A percentile compares a stretch with the other conserved stretches of the same genome.
Conservation (phyloP, 805 yeast genomes). For the Yarrowia porcina region DNA sequence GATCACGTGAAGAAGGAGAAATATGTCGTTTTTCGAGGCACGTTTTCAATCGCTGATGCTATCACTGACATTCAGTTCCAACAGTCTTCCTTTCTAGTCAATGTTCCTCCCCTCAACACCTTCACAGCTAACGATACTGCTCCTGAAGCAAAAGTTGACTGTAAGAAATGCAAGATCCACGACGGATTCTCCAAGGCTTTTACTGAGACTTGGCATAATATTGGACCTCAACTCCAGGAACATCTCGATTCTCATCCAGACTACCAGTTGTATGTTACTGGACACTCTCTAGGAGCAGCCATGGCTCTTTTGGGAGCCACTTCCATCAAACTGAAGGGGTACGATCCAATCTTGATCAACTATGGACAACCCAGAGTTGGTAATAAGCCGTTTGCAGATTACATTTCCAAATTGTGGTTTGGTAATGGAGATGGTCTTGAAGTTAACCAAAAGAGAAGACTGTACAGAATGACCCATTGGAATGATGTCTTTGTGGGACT, state of each 20-base stretch:
- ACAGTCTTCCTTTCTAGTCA: not conserved
- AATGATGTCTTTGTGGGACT: conserved; percentile 5
- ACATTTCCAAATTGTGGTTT: not conserved
- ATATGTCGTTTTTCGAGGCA: conserved; percentile 7
- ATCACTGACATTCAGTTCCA: conserved; percentile 4
- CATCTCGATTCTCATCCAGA: conserved; percentile 39
- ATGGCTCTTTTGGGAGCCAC: conserved; percentile 58
- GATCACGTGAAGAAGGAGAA: conserved; percentile 17
- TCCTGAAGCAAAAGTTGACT: not conserved
- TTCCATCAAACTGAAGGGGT: conserved; percentile 53
- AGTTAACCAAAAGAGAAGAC: not conserved
- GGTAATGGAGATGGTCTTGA: not conserved
- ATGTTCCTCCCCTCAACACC: not conserved
- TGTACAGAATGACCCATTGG: conserved; percentile 13
- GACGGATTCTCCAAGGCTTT: conserved; percentile 7
- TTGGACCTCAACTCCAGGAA: not conserved
- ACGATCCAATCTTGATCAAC: conserved; percentile 52
- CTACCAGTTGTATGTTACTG: conserved; percentile 53
- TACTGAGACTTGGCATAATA: not conserved
- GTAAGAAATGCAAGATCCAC: conserved; percentile 1
- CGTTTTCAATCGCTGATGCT: not conserved
- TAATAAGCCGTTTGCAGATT: conserved; percentile 39
- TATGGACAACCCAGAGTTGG: conserved; percentile 67
- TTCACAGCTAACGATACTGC: not conserved
- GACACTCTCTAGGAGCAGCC: conserved; percentile 79